Evolutionary conservation across 176 grass and related monocot genomes (phyloP).

Genomic region (Echinochloa phyllopogon): DNA sequence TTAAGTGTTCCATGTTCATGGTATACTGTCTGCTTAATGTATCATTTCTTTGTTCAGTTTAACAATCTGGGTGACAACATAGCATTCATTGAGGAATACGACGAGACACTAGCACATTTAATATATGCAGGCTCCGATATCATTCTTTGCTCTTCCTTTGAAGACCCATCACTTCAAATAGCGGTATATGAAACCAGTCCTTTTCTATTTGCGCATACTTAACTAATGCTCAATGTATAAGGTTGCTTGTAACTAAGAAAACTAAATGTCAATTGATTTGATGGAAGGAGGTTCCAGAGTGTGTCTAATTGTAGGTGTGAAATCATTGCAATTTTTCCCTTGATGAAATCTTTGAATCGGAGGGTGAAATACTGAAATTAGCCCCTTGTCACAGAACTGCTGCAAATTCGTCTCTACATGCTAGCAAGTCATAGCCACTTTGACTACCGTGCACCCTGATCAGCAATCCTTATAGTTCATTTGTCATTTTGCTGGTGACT

Average conservation of each 20-base stretch:
- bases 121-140: conserved; percentile 66
- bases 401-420: not conserved
- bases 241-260: not conserved
- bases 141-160: conserved; percentile 67
- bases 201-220: not conserved
- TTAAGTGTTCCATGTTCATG: conserved; percentile 15
- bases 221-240: not conserved
- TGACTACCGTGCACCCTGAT: not conserved
- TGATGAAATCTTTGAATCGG: not conserved
- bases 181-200: conserved; percentile 42
- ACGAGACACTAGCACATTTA: conserved; percentile 57
- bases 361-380: not conserved
- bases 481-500: not conserved
- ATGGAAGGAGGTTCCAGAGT: not conserved
- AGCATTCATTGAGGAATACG: conserved; percentile 44
- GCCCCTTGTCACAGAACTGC: not conserved
- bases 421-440: not conserved
- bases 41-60: conserved; percentile 34
- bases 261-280: not conserved
- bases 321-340: not conserved
- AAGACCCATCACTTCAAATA: conserved; percentile 51
- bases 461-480: not conserved
- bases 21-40: not conserved
- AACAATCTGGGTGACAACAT: conserved; percentile 43
- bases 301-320: not conserved